Base-by-base conservation (phyloP, 225 moss, liverwort and hornwort genomes). In the Bryum argenteum region DNA sequence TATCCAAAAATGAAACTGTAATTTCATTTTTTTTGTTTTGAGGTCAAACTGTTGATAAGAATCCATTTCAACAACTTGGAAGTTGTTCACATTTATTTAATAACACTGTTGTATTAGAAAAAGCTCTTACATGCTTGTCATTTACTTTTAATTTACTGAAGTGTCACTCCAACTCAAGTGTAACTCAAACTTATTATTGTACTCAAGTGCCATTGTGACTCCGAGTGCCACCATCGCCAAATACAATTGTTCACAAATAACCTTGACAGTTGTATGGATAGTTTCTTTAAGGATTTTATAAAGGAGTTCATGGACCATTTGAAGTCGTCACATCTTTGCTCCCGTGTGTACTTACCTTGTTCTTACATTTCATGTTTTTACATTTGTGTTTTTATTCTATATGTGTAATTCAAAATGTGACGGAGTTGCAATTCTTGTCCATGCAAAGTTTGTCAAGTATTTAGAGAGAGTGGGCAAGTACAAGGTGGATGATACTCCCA, bases 191-290 rank as follows among this genome's bases (percentile, higher is more conserved):
- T n/a, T n/a, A n/a, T n/a, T n/a, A n/a, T n/a, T n/a, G n/a, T n/a
- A n/a, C 91, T 94, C 58, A 94, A 91, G 80, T 94, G 94, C 62
- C 91, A 94, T 51, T 94, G 94, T 71, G 78, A 90, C 86, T 91
- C 89, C 43, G 91, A 94, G 40, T 85, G 91, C 18, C 94, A 94
- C 41, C 91, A 91, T 71, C 90, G 94, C 26, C 91, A 94, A 82
- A 94, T 94, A 89, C 91, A 94, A 63, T 91, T 91, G 42, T 90
- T 94, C 39, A 91, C 88, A 4, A 86, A 94, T 54, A 94, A 94
- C 67, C 91, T 91, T 2, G 88, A 94, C 65, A 88, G 94, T 11
- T 83, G 91, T 60, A 71, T 91, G 2, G 91, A 94, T 40, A 90
- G 89, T 4, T 94, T 90, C 66, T 91, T 89, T 15, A 88, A 94